Conservation (phyloP, 805 yeast genomes). For the Candida namnaoensis region DNA sequence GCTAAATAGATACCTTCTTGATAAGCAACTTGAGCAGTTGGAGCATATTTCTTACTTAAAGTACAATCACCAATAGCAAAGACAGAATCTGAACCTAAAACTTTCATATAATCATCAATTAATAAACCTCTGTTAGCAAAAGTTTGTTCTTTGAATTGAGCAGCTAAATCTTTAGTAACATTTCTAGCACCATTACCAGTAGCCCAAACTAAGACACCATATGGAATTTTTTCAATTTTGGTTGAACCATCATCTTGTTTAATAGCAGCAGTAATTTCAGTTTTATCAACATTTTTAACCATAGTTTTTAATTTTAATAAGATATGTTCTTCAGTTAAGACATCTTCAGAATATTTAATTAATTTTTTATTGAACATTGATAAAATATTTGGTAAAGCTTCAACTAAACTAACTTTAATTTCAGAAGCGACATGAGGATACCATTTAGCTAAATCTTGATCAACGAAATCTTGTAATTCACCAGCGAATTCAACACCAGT, state of each 20-base stretch:
- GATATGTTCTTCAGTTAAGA: constrained; percentile 61
- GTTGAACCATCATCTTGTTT: constrained; percentile 61
- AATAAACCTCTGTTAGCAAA: constrained; percentile 87
- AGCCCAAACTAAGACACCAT: constrained; percentile 95
- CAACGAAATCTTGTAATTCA: constrained; percentile 88
- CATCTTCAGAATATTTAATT: constrained; percentile 72
- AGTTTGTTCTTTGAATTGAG: constrained; percentile 65
- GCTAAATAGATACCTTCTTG: constrained; percentile 88
- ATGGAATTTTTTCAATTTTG: constrained; percentile 57
- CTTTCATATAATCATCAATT: constrained; percentile 72
- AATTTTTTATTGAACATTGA: constrained; percentile 62
- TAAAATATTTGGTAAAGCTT: constrained; percentile 86
- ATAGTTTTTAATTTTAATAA: constrained; percentile 75
- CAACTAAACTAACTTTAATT: constrained; percentile 76
- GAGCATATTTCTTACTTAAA: constrained; percentile 76
- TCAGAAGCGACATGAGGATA: constrained; percentile 81
- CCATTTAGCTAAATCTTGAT: constrained; percentile 84
- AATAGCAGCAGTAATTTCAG: constrained; percentile 59
- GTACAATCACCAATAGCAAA: constrained; percentile 96
- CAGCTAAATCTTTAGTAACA: constrained; percentile 56
- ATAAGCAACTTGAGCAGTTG: constrained; percentile 96
- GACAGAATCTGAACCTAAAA: constrained; percentile 69
- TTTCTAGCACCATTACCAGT: constrained; percentile 92
- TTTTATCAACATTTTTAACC: constrained; percentile 78
- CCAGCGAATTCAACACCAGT: constrained; percentile 98